phyloP scores from a whole-genome alignment of 2,329 filamentous ascomycete species.

The Calonectria fujianensis region DNA sequence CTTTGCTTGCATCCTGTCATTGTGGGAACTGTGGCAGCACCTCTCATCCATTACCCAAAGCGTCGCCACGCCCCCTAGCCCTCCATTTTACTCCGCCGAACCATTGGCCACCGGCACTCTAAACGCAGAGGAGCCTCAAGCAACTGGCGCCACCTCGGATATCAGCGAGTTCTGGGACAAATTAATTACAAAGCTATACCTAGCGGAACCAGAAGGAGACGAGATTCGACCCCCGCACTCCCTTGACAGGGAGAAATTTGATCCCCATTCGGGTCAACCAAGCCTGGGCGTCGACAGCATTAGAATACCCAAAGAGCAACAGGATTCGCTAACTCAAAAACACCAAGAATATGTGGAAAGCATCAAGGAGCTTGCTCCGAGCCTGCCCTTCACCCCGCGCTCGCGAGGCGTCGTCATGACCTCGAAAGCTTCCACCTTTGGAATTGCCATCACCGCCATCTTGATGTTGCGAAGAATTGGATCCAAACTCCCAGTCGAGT shows the following conservation, averaged over 20 bases:
- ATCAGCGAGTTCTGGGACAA: constrained; percentile 45
- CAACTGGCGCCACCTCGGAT: constrained; percentile 18
- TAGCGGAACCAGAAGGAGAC: constrained; percentile 43
- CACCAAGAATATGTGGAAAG: constrained; percentile 43
- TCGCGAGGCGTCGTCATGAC: constrained; percentile 51
- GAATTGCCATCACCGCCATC: constrained; percentile 49
- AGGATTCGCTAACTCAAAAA: constrained; percentile 43
- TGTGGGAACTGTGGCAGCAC: constrained; percentile 48
- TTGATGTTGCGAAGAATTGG: constrained; percentile 50
- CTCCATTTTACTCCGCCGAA: not conserved
- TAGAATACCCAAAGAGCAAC: constrained; percentile 34
- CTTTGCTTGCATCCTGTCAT: constrained; percentile 42
- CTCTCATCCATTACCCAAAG: constrained; percentile 41
- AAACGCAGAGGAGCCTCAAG: not conserved
- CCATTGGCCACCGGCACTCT: not conserved
- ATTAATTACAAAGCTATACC: constrained; percentile 37
- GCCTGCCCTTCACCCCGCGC: constrained; percentile 39
- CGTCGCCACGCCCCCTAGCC: constrained; percentile 20
- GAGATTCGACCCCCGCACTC: constrained; percentile 39
- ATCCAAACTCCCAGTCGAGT: constrained; percentile 44
- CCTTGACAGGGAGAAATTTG: constrained; percentile 46
- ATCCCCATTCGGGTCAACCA: constrained; percentile 34
- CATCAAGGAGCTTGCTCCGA: constrained; percentile 38
- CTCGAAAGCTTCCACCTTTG: constrained; percentile 41
- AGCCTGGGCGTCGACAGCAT: constrained; percentile 44